Conservation (phyloP, 148 eudicot genomes). For the Pouteria glomerata region DNA sequence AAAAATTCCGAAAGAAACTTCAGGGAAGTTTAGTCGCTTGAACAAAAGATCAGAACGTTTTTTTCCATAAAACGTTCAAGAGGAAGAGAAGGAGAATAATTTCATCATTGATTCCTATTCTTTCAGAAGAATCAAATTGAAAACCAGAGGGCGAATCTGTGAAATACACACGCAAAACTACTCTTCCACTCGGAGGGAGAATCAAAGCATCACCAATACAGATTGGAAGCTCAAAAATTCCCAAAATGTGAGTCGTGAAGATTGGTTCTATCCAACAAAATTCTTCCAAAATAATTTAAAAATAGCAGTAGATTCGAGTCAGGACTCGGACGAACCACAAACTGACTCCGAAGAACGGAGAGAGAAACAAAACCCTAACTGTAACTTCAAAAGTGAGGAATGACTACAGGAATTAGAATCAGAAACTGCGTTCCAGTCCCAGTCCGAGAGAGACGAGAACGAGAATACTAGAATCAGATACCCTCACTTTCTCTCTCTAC, state of each 20-base stretch:
- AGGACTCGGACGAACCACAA: background rate
- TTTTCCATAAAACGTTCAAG: slow-evolving; percentile 9
- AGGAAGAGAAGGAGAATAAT: slow-evolving; percentile 15
- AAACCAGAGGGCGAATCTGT: background rate
- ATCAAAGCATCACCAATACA: background rate
- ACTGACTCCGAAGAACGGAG: background rate
- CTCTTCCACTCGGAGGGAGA: background rate
- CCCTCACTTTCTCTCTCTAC: background rate
- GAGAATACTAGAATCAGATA: background rate
- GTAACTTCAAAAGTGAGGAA: background rate
- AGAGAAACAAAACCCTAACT: background rate
- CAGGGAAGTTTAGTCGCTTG: slow-evolving; percentile 1
- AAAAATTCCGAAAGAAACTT: background rate
- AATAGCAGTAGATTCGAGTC: slow-evolving; percentile 4
- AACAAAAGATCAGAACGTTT: background rate
- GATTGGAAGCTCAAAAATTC: background rate
- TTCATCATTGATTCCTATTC: slow-evolving; percentile 7
- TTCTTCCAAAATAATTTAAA: background rate
- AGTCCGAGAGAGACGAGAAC: background rate
- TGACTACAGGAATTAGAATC: slow-evolving; percentile 3
- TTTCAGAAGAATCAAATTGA: background rate
- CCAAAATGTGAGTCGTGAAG: background rate
- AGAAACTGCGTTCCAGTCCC: slow-evolving; percentile 3
- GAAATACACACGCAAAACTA: background rate
- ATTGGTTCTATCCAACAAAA: background rate